Evolutionary conservation across 352 stramenopile genomes (phyloP).

Genomic region (Phytophthora ohioensis): DNA sequence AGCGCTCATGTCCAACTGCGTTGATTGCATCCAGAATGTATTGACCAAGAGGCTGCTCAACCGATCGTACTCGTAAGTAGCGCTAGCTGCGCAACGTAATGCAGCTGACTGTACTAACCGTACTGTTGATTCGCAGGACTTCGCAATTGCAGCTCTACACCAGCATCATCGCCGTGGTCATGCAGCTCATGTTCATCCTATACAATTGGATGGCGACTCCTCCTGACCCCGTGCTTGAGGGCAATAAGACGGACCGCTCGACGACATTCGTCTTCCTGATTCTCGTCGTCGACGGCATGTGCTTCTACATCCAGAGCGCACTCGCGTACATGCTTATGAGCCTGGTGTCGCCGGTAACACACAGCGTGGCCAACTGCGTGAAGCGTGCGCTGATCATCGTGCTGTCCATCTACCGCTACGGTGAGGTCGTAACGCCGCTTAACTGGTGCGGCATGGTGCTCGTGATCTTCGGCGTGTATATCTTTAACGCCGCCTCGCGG

Average conservation of each 20-base stretch:
- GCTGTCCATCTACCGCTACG: conserved; percentile 92
- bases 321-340: conserved; percentile 93
- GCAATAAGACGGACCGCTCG: conserved; percentile 43
- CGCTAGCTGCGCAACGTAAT: not conserved
- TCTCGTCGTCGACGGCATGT: conserved; percentile 74
- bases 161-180: conserved; percentile 81
- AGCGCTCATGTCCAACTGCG: conserved; percentile 90
- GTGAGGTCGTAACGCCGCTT: conserved; percentile 81
- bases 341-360: conserved; percentile 90
- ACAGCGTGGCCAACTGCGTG: conserved; percentile 92
- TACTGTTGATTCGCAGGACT: conserved; percentile 43
- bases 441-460: conserved; percentile 90
- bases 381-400: conserved; percentile 92
- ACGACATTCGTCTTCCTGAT: conserved; percentile 58
- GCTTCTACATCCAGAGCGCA: conserved; percentile 92
- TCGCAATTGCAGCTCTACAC: conserved; percentile 93
- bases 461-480: conserved; percentile 90
- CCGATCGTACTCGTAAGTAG: conserved; percentile 74
- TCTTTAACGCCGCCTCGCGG: conserved; percentile 84
- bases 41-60: conserved; percentile 91
- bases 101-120: not conserved
- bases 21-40: conserved; percentile 94
- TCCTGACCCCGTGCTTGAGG: conserved; percentile 33
- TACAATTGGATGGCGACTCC: conserved; percentile 68
- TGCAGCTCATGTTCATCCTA: conserved; percentile 86